These are phyloP conservation scores for Prunus padus DNA, from an alignment of 306 rosid genomes.

Conservation along the genomic window DNA sequence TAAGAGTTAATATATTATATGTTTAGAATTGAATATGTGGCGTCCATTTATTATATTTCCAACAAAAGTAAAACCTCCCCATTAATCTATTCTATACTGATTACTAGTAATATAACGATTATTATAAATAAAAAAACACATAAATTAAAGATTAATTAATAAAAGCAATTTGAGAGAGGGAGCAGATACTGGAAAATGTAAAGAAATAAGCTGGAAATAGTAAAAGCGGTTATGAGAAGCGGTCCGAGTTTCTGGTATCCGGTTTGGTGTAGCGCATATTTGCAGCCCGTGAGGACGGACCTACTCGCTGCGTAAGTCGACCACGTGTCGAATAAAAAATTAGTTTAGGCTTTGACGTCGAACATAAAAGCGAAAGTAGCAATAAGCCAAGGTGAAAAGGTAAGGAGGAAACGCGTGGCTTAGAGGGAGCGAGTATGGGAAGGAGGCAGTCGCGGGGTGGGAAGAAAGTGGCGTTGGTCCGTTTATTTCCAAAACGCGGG, in stretches of 20 bases:
- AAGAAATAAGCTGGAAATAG: conserved; percentile 27
- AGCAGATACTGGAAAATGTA: conserved; percentile 13
- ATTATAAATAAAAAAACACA: not conserved
- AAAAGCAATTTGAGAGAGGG: not conserved
- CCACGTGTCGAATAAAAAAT: conserved; percentile 22
- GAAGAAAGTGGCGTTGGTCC: conserved; percentile 13
- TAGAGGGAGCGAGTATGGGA: conserved; percentile 7
- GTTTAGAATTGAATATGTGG: not conserved
- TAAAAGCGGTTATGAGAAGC: conserved; percentile 39
- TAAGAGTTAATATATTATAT: not conserved
- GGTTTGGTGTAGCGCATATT: not conserved
- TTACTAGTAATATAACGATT: not conserved
- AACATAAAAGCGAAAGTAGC: conserved; percentile 6
- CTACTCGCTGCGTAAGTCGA: conserved; percentile 3
- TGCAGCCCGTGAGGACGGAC: not conserved
- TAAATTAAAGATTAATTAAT: not conserved
- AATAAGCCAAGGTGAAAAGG: conserved; percentile 12
- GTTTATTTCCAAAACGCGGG: conserved; percentile 38
- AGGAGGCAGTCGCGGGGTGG: not conserved
- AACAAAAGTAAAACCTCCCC: not conserved
- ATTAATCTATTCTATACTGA: too few species aligned
- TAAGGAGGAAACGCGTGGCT: not conserved
- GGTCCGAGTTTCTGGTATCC: conserved; percentile 36
- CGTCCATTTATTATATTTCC: not conserved
- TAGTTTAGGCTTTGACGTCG: conserved; percentile 8